Evolutionary conservation across 345 rosid species (phyloP).

Genomic region (Durio zibethinus): DNA sequence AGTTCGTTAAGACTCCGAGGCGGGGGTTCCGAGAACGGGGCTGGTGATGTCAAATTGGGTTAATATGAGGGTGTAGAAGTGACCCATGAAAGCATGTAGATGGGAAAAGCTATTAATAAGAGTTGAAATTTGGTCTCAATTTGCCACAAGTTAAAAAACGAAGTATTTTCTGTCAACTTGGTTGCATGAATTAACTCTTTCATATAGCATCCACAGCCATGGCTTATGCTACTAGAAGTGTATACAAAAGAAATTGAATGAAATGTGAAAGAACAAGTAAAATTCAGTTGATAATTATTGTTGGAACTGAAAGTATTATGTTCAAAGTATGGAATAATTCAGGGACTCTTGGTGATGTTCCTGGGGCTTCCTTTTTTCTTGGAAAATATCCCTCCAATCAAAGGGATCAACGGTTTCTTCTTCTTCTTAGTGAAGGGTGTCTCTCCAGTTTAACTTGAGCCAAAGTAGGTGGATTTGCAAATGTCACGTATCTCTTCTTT

Average conservation of each 20-base stretch:
- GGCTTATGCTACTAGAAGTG: no score
- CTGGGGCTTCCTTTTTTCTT: constrained; percentile 46
- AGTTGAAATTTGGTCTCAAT: no score
- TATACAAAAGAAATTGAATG: neutral
- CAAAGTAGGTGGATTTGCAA: constrained; percentile 45
- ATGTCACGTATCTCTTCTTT: constrained; percentile 61
- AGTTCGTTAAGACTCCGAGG: no score
- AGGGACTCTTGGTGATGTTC: constrained; percentile 10
- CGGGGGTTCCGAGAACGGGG: no score
- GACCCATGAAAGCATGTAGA: no score
- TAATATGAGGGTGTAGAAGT: no score
- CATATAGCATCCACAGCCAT: no score
- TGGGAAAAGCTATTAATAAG: no score
- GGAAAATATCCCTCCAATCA: constrained; percentile 63
- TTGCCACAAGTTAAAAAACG: no score
- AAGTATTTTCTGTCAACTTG: no score
- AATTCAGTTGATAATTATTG: neutral
- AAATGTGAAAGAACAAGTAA: neutral
- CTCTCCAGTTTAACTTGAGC: constrained; percentile 49
- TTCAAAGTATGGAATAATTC: neutral
- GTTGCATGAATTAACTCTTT: no score
- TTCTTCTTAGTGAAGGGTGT: constrained; percentile 65
- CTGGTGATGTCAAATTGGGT: no score
- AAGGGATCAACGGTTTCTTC: constrained; percentile 67
- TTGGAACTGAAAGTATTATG: neutral